Evolutionary conservation across 352 stramenopile species (phyloP).

Genomic region (Globisporangium uncinulatum): DNA sequence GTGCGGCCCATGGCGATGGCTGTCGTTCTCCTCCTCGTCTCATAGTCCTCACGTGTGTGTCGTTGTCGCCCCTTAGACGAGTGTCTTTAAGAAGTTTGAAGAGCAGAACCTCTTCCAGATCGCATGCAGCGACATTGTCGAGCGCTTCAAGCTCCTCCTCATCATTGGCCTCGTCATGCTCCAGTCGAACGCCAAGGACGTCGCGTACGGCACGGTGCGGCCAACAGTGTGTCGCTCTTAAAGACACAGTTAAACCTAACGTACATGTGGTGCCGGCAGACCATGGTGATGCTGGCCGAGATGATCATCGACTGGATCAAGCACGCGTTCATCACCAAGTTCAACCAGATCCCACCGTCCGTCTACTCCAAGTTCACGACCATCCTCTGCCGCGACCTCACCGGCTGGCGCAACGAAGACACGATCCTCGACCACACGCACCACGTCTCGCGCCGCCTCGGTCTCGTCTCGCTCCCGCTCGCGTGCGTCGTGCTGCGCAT

Average conservation of each 20-base stretch:
- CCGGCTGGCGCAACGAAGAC: constrained; percentile 89
- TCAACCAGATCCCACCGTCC: constrained; percentile 93
- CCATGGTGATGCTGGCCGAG: constrained; percentile 91
- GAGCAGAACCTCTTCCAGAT: constrained; percentile 98
- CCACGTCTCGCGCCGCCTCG: constrained; percentile 90
- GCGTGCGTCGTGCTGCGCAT: constrained; percentile 91
- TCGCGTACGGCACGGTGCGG: constrained; percentile 63
- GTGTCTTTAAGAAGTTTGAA: constrained; percentile 98
- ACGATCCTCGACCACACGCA: constrained; percentile 93
- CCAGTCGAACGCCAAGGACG: constrained; percentile 74
- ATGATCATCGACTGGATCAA: constrained; percentile 98
- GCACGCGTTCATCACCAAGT: constrained; percentile 99
- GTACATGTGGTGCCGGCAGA: constrained; percentile 15
- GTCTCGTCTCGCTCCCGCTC: constrained; percentile 92
- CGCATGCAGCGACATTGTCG: constrained; percentile 95
- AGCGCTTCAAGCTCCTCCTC: constrained; percentile 97
- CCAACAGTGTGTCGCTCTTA: too few species aligned
- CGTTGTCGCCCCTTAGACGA: constrained; percentile 28
- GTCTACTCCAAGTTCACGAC: constrained; percentile 96
- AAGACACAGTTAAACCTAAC: background rate
- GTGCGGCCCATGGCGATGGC: constrained; percentile 6
- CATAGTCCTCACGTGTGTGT: background rate
- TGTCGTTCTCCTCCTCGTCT: too few species aligned
- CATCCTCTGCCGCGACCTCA: constrained; percentile 92
- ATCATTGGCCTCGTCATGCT: constrained; percentile 95